Evolutionary conservation across 2,329 filamentous ascomycete genomes (phyloP), one percentile per base, ranked within the genome.

Genomic region (Ophiosphaerella narmari): DNA sequence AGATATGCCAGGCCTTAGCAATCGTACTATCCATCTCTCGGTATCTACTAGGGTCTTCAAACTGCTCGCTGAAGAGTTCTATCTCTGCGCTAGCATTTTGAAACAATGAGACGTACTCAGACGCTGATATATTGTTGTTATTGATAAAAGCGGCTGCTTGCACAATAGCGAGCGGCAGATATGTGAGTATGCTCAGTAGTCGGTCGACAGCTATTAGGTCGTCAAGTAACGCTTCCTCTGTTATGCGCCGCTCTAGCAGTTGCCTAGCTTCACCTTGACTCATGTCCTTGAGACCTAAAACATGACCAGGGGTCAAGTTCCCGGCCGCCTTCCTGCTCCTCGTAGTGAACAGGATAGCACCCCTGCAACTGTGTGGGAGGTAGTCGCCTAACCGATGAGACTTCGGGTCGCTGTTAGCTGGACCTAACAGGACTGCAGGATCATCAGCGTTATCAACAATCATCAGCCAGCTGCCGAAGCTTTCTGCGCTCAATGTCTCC

Each of bases 401-500:
- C 16, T 18, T 18, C 16, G 16, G 3, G 16, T 18, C 16, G 16
- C 16, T 18, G 16, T 18, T 18, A 18, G 16, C 16, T 18, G 16
- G 16, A 18, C 16, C 16, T 18, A 3, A 18, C 16, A 18, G 16
- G 16, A 77, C 48, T 1, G 67, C 50, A 5, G 43, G 43, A 47
- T 80, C 74, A 46, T 80, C 75, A 14, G 73, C 74, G 43, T 78
- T 80, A 46, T 80, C 76, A n/a, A 80, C 40, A 33, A 80, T 62
- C 33, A 79, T 46, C 1, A 80, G 61, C 77, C 75, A 80, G 1
- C 51, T 48, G 1, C 63, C 1, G 40, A 48, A 8, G 33, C 29
- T 50, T n/a, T 61, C 57, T 7, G 52, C 44, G 32, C 63, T 71
- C 2, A 79, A 50, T 12, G 56, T 57, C 5, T 37, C 35, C 31